Conservation (phyloP, 108 stramenopile genomes). For the Cyclostephanos tholiformis region DNA sequence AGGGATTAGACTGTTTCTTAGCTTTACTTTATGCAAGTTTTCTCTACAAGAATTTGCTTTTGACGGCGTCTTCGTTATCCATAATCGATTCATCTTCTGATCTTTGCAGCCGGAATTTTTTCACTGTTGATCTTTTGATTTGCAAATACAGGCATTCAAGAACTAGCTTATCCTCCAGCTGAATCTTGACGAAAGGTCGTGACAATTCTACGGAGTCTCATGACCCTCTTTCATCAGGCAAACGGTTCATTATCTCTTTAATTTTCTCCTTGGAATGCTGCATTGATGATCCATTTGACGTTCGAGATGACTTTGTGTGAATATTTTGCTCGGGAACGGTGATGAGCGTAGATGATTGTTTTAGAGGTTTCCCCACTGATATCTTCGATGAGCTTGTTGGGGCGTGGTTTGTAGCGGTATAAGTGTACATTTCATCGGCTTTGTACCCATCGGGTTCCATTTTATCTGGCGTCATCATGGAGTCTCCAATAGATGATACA, state of each 20-base stretch:
- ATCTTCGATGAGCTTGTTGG: not conserved
- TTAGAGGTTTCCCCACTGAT: not conserved
- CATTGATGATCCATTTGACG: not conserved
- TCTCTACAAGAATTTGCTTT: not conserved
- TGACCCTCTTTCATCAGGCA: not conserved
- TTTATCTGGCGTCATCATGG: not conserved
- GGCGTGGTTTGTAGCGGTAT: not conserved
- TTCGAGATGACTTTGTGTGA: not conserved
- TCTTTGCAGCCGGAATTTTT: too few relatives aligned
- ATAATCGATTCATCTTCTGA: not conserved
- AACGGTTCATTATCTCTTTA: not conserved
- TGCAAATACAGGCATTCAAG: too few relatives aligned
- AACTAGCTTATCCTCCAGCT: too few relatives aligned
- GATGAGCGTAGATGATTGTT: not conserved
- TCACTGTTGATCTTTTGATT: too few relatives aligned
- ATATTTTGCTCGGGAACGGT: not conserved
- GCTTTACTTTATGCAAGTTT: too few relatives aligned
- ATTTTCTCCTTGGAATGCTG: not conserved
- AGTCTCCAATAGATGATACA: slow-evolving; percentile 31
- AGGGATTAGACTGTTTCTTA: too few relatives aligned
- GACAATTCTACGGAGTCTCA: not conserved
- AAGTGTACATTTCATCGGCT: slow-evolving; percentile 31
- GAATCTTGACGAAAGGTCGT: not conserved
- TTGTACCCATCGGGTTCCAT: slow-evolving; percentile 47
- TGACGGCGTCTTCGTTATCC: not conserved